Conservation (phyloP, 345 rosid species). For the Citrus hindsii region DNA sequence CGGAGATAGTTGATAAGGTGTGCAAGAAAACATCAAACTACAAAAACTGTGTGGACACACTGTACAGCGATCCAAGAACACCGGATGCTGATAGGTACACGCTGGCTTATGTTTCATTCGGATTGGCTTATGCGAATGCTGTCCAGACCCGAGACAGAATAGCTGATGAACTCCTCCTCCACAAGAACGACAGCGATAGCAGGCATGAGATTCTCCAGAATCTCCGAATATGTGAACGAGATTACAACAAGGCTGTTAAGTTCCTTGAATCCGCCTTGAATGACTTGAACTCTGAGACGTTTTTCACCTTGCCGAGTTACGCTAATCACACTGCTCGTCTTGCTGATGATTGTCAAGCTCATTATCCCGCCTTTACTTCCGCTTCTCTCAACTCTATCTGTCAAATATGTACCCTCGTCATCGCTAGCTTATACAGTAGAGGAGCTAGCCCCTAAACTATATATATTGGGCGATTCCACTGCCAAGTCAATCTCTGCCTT, state of each 20-base stretch:
- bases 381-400: too few relatives aligned
- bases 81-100: background rate
- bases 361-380: background rate
- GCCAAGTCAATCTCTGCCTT: too few relatives aligned
- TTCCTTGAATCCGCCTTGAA: slow-evolving; percentile 4
- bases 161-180: background rate
- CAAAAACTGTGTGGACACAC: slow-evolving; percentile 17
- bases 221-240: slow-evolving; percentile 19
- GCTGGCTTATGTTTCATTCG: slow-evolving; percentile 20
- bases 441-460: too few relatives aligned
- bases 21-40: slow-evolving; percentile 13
- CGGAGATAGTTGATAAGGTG: background rate
- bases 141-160: background rate
- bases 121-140: slow-evolving; percentile 18
- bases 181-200: too few relatives aligned
- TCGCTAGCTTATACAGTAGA: too few relatives aligned
- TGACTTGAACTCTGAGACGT: slow-evolving; percentile 21
- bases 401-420: too few relatives aligned
- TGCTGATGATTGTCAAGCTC: slow-evolving; percentile 12
- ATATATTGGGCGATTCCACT: too few relatives aligned
- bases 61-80: slow-evolving; percentile 17
- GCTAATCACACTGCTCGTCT: background rate
- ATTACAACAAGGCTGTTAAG: slow-evolving; percentile 2
- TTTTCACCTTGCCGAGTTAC: slow-evolving; percentile 1
- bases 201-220: too few relatives aligned